Base-by-base conservation (phyloP, 2,329 filamentous ascomycete species). In the Hortaea werneckii region DNA sequence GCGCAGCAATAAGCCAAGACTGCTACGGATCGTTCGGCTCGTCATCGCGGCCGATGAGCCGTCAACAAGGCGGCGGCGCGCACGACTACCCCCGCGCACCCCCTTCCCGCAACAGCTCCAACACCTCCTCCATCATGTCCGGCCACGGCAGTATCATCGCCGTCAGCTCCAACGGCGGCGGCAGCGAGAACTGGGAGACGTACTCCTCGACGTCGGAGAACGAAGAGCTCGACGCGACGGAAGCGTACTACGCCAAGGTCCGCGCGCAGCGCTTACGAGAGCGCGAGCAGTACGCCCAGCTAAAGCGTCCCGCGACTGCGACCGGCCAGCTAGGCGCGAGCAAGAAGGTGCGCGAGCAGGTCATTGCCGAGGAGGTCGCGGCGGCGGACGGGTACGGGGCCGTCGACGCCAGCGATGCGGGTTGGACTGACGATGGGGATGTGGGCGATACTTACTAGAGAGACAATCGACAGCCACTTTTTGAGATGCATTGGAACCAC, bases 141-240 rank as follows among this genome's bases (percentile, higher is more conserved):
- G 32, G 9, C n/a, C 32, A 35, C 8, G 32, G n/a, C 32, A 35
- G 32, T n/a, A n/a, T 35, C 32, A 20, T 20, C 4, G 60, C 37
- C 53, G 41, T 58, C 56, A 56, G n/a, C 49, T 52, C 43, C 53
- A 51, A 37, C 62, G 42, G 59, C 35, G 85, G 27, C 5, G 87
- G 86, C 1, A 94, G 87, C 3, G 90, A 96, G 67, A 96, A 96
- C 64, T 96, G 90, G 90, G 90, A 96, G 67, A 95, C 89, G 7
- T 96, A 92, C 58, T 89, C 92, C 56, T 87, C 94, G 47, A 54
- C 54, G 42, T 61, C 56, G 1, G 63, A 64, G 29, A 53, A 42
- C n/a, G 63, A 65, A 6, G 58, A 63, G 20, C 85, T 56, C 26
- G 88, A 95, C 61, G 78, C 77, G 0, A 82, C 81, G 4, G 86